phyloP scores from a whole-genome alignment of 2,329 filamentous ascomycete genomes.

The Colletotrichum tabaci region DNA sequence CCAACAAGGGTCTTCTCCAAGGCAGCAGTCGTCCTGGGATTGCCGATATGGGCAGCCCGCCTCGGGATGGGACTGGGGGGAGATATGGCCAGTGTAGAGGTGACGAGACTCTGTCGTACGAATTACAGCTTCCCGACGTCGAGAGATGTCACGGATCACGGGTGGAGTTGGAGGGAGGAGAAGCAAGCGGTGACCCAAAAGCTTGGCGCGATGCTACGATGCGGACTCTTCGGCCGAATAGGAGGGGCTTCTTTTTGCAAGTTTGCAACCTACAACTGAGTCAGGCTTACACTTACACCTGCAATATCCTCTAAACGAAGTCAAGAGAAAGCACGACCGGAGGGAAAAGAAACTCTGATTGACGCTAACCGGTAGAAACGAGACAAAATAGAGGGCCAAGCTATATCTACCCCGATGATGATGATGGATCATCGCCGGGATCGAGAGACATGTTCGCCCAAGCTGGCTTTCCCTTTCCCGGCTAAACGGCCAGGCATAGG shows the following conservation, averaged over 20 bases:
- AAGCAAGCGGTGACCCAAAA: background rate
- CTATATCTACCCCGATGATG: slow-evolving; percentile 10
- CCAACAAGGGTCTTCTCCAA: slow-evolving; percentile 27
- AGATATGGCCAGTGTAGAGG: background rate
- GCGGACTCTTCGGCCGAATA: slow-evolving; percentile 23
- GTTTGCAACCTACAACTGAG: background rate
- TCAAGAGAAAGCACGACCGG: background rate
- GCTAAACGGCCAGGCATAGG: no score
- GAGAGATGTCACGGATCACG: slow-evolving; percentile 4
- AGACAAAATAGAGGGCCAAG: slow-evolving; percentile 13
- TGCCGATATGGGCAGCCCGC: slow-evolving; percentile 20
- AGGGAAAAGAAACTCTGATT: background rate
- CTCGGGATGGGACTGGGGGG: background rate
- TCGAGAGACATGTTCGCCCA: background rate
- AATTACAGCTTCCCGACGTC: slow-evolving; percentile 28
- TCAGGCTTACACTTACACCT: slow-evolving; percentile 12
- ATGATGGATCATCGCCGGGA: slow-evolving; percentile 21
- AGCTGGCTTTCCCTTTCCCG: no score
- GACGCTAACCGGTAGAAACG: background rate
- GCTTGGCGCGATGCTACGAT: background rate
- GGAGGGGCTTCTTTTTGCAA: slow-evolving; percentile 7
- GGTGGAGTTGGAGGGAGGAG: background rate
- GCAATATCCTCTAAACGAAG: background rate
- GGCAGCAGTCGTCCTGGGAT: slow-evolving; percentile 17
- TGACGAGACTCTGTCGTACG: slow-evolving; percentile 18